Base-by-base conservation (phyloP, 2,329 filamentous ascomycete genomes). In the Xylariaceae sp. region DNA sequence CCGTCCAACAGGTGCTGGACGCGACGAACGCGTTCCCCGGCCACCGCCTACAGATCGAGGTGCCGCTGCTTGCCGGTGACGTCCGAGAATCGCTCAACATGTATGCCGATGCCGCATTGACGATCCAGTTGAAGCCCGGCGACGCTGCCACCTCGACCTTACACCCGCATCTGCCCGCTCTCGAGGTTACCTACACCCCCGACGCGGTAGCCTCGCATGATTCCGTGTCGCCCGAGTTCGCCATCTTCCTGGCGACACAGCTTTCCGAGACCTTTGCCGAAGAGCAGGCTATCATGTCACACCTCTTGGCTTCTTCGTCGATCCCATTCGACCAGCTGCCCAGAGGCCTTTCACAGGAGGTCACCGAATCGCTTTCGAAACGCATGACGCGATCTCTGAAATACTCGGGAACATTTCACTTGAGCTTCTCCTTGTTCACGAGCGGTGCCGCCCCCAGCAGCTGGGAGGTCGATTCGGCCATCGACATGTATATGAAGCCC, bases 401-500 rank as follows among this genome's bases (percentile, higher is more conserved):
- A 55, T 94, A 95, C 56, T 83, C 92, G 4, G 80, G 89, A 11
- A 94, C 86, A 0, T 98, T 96, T 56, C 92, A 98, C 55, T 67
- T 98, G 18, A 94, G 89, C 0, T 94, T 98, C 53, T 98, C 92
- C 0, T 70, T 98, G 3, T 96, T 98, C 56, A 92, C 87, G 0
- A 82, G 83, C 10, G 79, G 79, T 2, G 73, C 82, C 1, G 58
- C 68, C 0, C 92, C 92, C 2, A 94, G 83, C 19, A 83, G 81
- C 8, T 98, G 92, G 92, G 86, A 94, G 33, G 86, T 96, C 32
- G 83, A 95, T 44, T 62, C 72, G 22, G 88, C 90, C 1, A 71
- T 96, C 8, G 71, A 80, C 16, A 73, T 84, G 45, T 90, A 94
- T 58, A 78, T 98, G 58, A 68, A 75, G 33, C 90, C 92, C 0